Evolutionary conservation across 2,329 filamentous ascomycete species (phyloP), one percentile per base, ranked within the genome.

Genomic region (Colletotrichum godetiae): DNA sequence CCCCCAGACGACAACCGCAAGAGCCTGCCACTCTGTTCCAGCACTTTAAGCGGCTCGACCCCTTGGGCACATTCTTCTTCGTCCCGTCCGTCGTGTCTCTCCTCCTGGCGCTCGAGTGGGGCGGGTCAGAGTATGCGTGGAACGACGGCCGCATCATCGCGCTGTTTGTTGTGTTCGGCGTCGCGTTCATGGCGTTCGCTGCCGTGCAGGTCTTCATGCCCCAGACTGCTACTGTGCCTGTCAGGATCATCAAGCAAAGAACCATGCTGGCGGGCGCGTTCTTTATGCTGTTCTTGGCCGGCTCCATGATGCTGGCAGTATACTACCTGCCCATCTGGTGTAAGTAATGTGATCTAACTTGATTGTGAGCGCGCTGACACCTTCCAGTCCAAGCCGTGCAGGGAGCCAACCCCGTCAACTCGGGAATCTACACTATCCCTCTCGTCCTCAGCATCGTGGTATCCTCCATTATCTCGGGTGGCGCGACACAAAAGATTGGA

Each of bases 81-180:
- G 80, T 92, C 19, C 90, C 91, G 0, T 86, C 86, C 37, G 85
- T 91, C 52, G 84, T 92, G 15, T 90, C 86, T 74, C 87, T 92
- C 49, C 81, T 93, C 3, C 82, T 93, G 5, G 91, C 91, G 1
- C 82, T 93, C 42, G 88, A 92, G 77, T 92, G 90, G 90, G 90
- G 89, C 64, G 90, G 90, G 4, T 84, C 85, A 2, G 84, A 80
- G 2, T 88, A 90, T 75, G 74, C 82, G 0, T 92, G 89, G 90
- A 81, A 78, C 52, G 84, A 82, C 75, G 87, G 86, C 82, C 85
- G 86, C 56, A 86, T 90, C 67, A 86, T 91, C 61, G 76, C 87
- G 8, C 82, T 91, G n/a, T 84, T 91, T 10, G 82, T 86, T 56
- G 75, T 90, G 11, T 90, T 88, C 71, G 87, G 77, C 0, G 76